These are phyloP conservation scores for Rhizopogon roseolus DNA, from an alignment of 768 basidiomycete species.

Conservation along the genomic window DNA sequence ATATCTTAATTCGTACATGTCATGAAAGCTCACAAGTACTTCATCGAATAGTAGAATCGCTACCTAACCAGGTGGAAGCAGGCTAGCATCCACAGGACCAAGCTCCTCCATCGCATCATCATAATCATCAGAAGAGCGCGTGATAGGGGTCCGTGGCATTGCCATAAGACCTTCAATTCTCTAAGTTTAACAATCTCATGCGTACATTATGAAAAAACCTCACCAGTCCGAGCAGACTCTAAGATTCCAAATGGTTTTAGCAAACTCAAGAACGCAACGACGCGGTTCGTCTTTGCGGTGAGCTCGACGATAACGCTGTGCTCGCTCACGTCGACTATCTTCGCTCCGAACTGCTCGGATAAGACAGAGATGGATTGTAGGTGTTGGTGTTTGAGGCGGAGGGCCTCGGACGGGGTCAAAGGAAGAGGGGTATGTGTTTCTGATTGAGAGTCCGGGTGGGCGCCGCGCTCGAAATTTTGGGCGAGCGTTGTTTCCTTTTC, in stretches of 20 bases:
- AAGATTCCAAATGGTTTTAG: constrained; percentile 94
- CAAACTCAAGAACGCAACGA: constrained; percentile 89
- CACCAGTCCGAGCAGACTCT: constrained; percentile 92
- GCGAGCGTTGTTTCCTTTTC: constrained; percentile 72
- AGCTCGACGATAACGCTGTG: constrained; percentile 94
- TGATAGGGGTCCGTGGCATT: constrained; percentile 94
- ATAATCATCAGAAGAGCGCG: constrained; percentile 51
- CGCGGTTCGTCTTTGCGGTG: constrained; percentile 85
- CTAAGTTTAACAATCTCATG: constrained; percentile 2
- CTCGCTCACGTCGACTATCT: constrained; percentile 92
- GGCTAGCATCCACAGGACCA: constrained; percentile 77
- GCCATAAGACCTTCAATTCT: constrained; percentile 79
- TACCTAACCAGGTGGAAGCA: constrained; percentile 87
- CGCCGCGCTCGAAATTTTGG: constrained; percentile 69
- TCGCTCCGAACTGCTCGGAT: constrained; percentile 84
- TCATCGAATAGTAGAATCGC: not conserved
- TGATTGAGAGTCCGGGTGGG: constrained; percentile 30
- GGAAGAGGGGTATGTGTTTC: constrained; percentile 27
- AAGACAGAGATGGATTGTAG: constrained; percentile 84
- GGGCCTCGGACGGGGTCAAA: constrained; percentile 77
- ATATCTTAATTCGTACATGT: too few relatives aligned
- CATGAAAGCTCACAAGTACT: not conserved
- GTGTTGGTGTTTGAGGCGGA: constrained; percentile 86
- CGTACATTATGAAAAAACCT: constrained; percentile 24
- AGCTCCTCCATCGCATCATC: constrained; percentile 47